A percentile compares a stretch with the other conserved stretches of the same genome.
Evolutionary conservation across 305 asterid genomes (phyloP).

Genomic region (Plantago rigida): DNA sequence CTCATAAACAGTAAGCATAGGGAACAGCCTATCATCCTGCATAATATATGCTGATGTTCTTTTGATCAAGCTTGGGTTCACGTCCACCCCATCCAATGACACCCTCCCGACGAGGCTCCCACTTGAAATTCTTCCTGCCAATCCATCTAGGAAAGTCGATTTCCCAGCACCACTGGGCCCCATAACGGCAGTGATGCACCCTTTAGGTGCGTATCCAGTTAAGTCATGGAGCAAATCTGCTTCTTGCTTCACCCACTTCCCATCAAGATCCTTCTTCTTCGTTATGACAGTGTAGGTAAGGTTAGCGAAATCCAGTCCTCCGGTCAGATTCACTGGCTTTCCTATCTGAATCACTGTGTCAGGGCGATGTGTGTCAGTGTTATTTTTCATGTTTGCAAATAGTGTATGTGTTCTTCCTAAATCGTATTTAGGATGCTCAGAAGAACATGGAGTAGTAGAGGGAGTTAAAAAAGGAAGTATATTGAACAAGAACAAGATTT

Average conservation of each 20-base stretch:
- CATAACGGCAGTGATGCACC: conserved; percentile 76
- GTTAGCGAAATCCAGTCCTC: conserved; percentile 38
- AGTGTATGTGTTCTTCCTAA: background rate
- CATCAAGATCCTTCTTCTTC: conserved; percentile 30
- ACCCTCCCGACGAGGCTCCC: conserved; percentile 57
- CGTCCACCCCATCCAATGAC: conserved; percentile 50
- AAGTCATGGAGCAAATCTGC: conserved; percentile 44
- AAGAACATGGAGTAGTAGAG: background rate
- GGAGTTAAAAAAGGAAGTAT: conserved; percentile 20
- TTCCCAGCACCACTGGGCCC: conserved; percentile 94
- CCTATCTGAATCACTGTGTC: conserved; percentile 35
- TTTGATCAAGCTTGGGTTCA: conserved; percentile 58
- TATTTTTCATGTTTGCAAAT: conserved; percentile 18
- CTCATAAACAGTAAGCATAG: conserved; percentile 75
- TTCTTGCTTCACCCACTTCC: conserved; percentile 39
- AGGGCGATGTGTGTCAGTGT: conserved; percentile 25
- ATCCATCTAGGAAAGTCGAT: conserved; percentile 64
- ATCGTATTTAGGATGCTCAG: conserved; percentile 12
- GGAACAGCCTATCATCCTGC: conserved; percentile 71
- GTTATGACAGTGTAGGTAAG: conserved; percentile 37
- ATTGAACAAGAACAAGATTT: background rate
- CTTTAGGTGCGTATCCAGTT: conserved; percentile 72
- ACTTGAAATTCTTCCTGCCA: conserved; percentile 69
- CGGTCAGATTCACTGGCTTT: conserved; percentile 27
- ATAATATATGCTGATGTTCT: conserved; percentile 63